These are phyloP conservation scores for Tulasnella sp. DNA, from an alignment of 768 basidiomycete genomes.

Conservation along the genomic window DNA sequence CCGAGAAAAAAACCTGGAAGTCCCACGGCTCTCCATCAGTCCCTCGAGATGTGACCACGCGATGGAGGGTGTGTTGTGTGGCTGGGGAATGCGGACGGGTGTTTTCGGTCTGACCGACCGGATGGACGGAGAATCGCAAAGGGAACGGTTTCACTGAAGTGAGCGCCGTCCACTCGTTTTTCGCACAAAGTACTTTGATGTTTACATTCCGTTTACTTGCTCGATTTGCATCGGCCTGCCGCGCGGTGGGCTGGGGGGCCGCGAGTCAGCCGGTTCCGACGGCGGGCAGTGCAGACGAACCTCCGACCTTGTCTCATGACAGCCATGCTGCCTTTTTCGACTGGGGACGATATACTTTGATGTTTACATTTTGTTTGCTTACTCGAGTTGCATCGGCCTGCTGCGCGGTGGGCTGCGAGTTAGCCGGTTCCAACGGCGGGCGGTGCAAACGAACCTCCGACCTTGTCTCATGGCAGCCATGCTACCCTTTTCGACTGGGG, in stretches of 20 bases:
- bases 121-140: neutral
- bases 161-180: neutral
- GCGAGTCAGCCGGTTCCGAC: neutral
- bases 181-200: neutral
- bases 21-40: neutral
- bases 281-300: neutral
- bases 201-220: neutral
- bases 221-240: neutral
- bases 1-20: neutral
- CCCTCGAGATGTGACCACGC: neutral
- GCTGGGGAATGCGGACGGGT: neutral
- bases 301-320: neutral
- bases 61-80: too few species aligned
- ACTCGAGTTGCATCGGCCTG: neutral
- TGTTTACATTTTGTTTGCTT: neutral
- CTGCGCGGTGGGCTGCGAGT: neutral
- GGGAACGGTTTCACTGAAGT: neutral
- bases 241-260: neutral
- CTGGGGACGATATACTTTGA: conserved; percentile 4
- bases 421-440: neutral
- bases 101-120: neutral
- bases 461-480: neutral
- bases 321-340: neutral
- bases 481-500: neutral
- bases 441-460: neutral